phyloP scores from a whole-genome alignment of 2,329 filamentous ascomycete genomes.

The Aspergillus ochraceus region DNA sequence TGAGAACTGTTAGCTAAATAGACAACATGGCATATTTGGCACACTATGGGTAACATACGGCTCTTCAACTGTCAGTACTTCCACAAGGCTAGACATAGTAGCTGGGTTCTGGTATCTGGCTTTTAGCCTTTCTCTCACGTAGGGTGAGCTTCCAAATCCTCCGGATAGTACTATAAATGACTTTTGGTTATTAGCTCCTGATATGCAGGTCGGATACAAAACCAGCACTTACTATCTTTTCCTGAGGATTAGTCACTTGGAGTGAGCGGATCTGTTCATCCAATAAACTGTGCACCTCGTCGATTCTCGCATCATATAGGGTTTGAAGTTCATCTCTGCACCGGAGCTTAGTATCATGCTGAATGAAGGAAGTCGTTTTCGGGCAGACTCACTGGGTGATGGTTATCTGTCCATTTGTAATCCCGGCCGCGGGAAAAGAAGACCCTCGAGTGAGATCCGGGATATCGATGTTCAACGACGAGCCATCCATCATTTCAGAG shows the following conservation, averaged over 20 bases:
- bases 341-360: neutral
- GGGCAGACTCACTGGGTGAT: neutral
- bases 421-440: neutral
- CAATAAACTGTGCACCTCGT: neutral
- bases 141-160: conserved; percentile 4
- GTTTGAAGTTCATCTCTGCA: neutral
- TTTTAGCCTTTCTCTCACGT: conserved; percentile 3
- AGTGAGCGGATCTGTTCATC: neutral
- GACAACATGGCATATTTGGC: neutral
- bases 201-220: neutral
- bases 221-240: neutral
- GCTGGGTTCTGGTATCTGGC: neutral
- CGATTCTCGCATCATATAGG: neutral
- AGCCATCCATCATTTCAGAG: neutral
- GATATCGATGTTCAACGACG: neutral
- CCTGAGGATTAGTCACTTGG: neutral
- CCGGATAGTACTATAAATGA: conserved; percentile 4
- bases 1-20: neutral
- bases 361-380: neutral
- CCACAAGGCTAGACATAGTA: neutral
- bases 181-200: neutral
- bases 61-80: neutral
- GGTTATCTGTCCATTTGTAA: neutral
- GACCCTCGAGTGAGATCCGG: neutral
- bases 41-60: neutral